A percentile compares a stretch with the other conserved stretches of the same genome.
phyloP scores from a whole-genome alignment of 108 stramenopile species.

The Fragilariopsis cylindrus region DNA sequence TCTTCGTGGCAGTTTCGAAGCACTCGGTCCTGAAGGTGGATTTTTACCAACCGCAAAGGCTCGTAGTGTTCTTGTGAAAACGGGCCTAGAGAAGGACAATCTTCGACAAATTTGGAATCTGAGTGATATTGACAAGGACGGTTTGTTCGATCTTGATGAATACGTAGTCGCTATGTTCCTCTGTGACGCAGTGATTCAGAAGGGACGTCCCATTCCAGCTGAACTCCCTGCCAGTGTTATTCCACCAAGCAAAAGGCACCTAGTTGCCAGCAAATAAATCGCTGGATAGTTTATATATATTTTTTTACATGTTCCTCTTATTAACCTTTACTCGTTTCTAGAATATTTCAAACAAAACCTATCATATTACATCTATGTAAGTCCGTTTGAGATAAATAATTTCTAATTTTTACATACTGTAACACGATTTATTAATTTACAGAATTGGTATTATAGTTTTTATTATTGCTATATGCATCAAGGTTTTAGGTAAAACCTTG shows the following conservation, averaged over 20 bases:
- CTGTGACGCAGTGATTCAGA: conserved; percentile 86
- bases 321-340: too few species aligned
- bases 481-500: too few species aligned
- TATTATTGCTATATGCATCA: too few species aligned
- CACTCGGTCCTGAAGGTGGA: conserved; percentile 80
- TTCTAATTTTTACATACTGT: too few species aligned
- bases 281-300: too few species aligned
- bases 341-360: too few species aligned
- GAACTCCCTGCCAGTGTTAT: conserved; percentile 74
- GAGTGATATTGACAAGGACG: conserved; percentile 90
- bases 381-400: too few species aligned
- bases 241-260: conserved; percentile 71
- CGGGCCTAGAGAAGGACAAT: conserved; percentile 81
- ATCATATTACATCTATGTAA: too few species aligned
- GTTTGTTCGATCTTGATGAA: conserved; percentile 88
- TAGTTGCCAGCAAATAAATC: conserved; percentile 1
- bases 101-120: conserved; percentile 94
- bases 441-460: too few species aligned
- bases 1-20: conserved; percentile 62
- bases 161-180: conserved; percentile 94
- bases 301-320: too few species aligned
- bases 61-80: conserved; percentile 82
- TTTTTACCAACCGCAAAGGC: conserved; percentile 78
- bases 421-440: too few species aligned
- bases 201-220: conserved; percentile 79